Evolutionary conservation across 2,329 filamentous ascomycete species (phyloP).

Genomic region (Talaromyces rugulosus): DNA sequence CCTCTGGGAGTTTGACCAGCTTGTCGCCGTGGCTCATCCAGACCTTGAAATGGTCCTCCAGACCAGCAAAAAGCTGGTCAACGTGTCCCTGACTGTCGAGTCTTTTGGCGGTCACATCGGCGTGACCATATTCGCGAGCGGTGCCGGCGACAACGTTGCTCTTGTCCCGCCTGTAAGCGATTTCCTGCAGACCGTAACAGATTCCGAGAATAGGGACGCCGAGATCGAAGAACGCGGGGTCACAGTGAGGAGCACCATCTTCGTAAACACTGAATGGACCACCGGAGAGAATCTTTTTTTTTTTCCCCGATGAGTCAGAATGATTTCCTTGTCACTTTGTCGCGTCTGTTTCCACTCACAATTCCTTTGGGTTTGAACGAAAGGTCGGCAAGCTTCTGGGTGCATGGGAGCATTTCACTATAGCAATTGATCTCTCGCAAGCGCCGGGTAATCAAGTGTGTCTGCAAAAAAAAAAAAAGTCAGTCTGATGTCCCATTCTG

Average conservation of each 20-base stretch:
- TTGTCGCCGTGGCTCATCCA: constrained; percentile 93
- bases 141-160: constrained; percentile 66
- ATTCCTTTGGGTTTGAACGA: constrained; percentile 78
- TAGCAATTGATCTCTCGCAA: constrained; percentile 77
- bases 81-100: constrained; percentile 7
- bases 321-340: not conserved
- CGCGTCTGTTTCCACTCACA: not conserved
- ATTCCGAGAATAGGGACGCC: constrained; percentile 20
- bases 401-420: constrained; percentile 79
- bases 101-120: constrained; percentile 45
- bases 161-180: constrained; percentile 64
- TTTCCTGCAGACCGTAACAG: constrained; percentile 62
- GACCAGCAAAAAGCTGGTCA: constrained; percentile 11
- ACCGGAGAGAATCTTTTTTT: constrained; percentile 74
- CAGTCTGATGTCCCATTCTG: not conserved
- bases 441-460: constrained; percentile 69
- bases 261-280: constrained; percentile 79
- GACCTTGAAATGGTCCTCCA: constrained; percentile 33
- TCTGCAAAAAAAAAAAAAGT: constrained; percentile 57
- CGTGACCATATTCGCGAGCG: constrained; percentile 57
- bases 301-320: constrained; percentile 30
- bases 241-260: constrained; percentile 63
- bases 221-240: constrained; percentile 75
- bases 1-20: constrained; percentile 66
- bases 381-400: constrained; percentile 62